Base-by-base conservation (phyloP, 2,329 filamentous ascomycete genomes). In the Ceratocystiopsis minuta region DNA sequence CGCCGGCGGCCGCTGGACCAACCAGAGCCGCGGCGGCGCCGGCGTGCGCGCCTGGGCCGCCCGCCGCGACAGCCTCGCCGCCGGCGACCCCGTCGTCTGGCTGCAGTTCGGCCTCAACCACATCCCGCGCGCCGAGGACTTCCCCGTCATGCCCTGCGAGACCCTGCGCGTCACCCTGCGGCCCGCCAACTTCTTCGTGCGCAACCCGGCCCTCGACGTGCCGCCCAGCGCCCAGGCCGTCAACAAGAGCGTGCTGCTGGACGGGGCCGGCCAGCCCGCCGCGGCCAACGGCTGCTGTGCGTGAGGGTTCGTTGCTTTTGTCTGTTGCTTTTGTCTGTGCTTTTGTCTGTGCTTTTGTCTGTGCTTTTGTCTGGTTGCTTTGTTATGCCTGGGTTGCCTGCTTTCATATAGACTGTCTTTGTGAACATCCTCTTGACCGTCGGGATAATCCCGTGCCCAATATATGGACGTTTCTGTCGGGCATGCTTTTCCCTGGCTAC, bases 81-180 rank as follows among this genome's bases (percentile, higher is more conserved):
- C 6, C 9, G 54, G 51, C 50, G 53, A 54, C 53, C 63, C 67
- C 3, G 68, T 76, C 1, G 56, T 76, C 5, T 76, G 69, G 68
- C 64, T 72, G 16, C 67, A 70, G 3, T 67, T 67, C 50, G 62
- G 75, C 16, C 68, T 77, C 20, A 80, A 77, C 32, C 76, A 80
- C 48, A 71, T 77, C 18, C 74, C 75, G 0, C 62, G 75, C 0
- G 65, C 71, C 12, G 76, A 80, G 49, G 76, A 80, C 51, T 80
- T 77, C 61, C 76, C 75, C 0, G 72, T 80, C 5, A 80, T 80
- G 77, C 77, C 75, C 0, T 66, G 62, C 46, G 76, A 80, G 52
- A 67, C 61, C 42, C 58, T 72, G 49, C 59, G 58, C 43, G 65
- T 72, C 0, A 56, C 57, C 0, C 52, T 73, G 40, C 70, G 68